Conservation (phyloP, 768 basidiomycete genomes). For the Suillus variegatus region DNA sequence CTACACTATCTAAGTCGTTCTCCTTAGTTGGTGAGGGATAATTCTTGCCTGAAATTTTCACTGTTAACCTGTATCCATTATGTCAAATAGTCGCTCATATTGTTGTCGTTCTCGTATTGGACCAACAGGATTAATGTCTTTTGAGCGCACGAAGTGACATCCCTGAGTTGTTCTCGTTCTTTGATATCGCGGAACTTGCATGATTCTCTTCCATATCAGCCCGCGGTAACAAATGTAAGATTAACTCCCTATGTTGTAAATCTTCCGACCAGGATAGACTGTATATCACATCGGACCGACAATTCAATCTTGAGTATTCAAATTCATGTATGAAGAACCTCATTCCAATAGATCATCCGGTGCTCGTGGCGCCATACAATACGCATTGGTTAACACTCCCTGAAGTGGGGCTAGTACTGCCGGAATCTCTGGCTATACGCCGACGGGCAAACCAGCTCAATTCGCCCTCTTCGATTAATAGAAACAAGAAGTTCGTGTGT, state of each 20-base stretch:
- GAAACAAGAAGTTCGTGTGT: background rate
- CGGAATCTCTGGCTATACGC: background rate
- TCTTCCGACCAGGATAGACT: slow-evolving; percentile 41
- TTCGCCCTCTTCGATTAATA: background rate
- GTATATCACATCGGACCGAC: background rate
- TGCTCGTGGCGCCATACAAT: background rate
- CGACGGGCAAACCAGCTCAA: background rate
- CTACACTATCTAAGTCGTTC: background rate
- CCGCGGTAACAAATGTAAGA: background rate
- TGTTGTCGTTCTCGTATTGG: background rate
- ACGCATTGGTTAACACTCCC: background rate
- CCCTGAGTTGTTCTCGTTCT: background rate
- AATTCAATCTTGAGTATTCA: background rate
- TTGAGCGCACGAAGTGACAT: background rate
- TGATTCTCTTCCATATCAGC: background rate
- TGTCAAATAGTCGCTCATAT: background rate
- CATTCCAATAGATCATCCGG: background rate
- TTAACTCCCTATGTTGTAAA: background rate
- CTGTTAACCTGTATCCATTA: background rate
- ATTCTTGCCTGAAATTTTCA: background rate
- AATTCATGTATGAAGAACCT: background rate
- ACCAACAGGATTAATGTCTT: too few species aligned
- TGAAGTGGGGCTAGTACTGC: background rate
- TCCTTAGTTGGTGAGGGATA: slow-evolving; percentile 14
- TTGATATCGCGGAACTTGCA: background rate